Percentiles rank a stretch among this genome's conserved stretches.
Conservation (phyloP, 495 filamentous ascomycete genomes). For the Aspergillus saccharolyticus region DNA sequence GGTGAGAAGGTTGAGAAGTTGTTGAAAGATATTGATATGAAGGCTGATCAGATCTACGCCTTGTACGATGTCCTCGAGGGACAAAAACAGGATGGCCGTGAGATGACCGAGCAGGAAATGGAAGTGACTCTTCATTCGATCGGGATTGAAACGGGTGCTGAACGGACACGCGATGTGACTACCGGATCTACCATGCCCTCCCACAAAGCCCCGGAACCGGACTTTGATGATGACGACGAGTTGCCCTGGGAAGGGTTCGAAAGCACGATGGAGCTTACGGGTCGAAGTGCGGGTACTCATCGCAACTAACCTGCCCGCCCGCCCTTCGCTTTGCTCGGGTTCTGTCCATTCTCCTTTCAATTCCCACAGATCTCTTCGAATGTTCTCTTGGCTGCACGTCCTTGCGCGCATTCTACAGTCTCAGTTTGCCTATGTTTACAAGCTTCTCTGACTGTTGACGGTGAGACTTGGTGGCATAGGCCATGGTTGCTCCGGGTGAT, state of each 20-base stretch:
- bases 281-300: slow-evolving; percentile 21
- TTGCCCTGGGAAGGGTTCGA: slow-evolving; percentile 52
- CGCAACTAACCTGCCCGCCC: slow-evolving; percentile 12
- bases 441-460: too few relatives aligned
- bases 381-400: too few relatives aligned
- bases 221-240: slow-evolving; percentile 34
- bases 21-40: slow-evolving; percentile 62
- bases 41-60: slow-evolving; percentile 82
- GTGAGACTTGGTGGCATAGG: background rate
- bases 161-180: slow-evolving; percentile 28
- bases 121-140: slow-evolving; percentile 63
- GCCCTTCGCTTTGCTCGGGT: background rate
- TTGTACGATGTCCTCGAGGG: slow-evolving; percentile 89
- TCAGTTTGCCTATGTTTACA: too few relatives aligned
- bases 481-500: background rate
- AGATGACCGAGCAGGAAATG: slow-evolving; percentile 61
- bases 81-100: slow-evolving; percentile 58
- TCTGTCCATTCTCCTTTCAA: slow-evolving; percentile 2
- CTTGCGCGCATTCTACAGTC: too few relatives aligned
- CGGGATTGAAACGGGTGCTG: slow-evolving; percentile 39
- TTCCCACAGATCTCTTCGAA: too few relatives aligned
- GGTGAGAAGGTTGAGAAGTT: slow-evolving; percentile 60
- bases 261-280: slow-evolving; percentile 45
- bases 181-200: slow-evolving; percentile 31
- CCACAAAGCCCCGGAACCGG: slow-evolving; percentile 22